Base-by-base conservation (phyloP, 345 rosid genomes). In the Arabis hirsuta region DNA sequence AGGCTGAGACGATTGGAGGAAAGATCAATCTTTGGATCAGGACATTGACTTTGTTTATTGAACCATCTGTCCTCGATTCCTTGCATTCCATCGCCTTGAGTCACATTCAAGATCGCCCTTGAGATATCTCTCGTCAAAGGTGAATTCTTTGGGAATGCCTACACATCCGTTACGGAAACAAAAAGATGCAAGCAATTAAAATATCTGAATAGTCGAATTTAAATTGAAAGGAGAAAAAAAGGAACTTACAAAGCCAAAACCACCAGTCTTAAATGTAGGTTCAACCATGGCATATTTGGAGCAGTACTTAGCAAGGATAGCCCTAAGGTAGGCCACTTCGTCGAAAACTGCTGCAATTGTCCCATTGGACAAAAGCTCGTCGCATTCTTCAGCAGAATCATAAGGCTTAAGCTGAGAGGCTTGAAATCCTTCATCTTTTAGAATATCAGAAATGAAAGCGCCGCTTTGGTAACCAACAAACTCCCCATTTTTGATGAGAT, bases 221-320 rank as follows among this genome's bases (percentile, higher is more conserved):
- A 4, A 7, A 4, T 4, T 13, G 29, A 31, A 16, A 39, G n/a
- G 6, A 3, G 3, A 34, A 13, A 38, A 45, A 0, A 42, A 9
- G 0, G 38, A 43, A 79, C 85, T 78, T 34, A 80, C 87, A 78
- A 81, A 80, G 42, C 80, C 85, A 66, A 84, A 84, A 22, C 87
- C 84, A 16, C 65, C 78, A 27, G 83, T 73, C 19, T 27, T 65
- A 20, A 62, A 42, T 3, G 6, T 38, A 16, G 74, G 69, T 8
- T 69, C 78, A 14, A 78, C 66, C 72, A 73, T 64, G 39, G 70
- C 46, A 46, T 76, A 82, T 38, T 62, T 39, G 0, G 62, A 13
- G 61, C 75, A 68, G 24, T 70, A 36, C 1, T 42, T 11, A 5
- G 75, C 50, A 16, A 77, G 46, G 57, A 84, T 66, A 38, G 14